A percentile compares a stretch with the other conserved stretches of the same genome.
Conservation (phyloP, 2,329 filamentous ascomycete genomes). For the Claviceps paspali region DNA sequence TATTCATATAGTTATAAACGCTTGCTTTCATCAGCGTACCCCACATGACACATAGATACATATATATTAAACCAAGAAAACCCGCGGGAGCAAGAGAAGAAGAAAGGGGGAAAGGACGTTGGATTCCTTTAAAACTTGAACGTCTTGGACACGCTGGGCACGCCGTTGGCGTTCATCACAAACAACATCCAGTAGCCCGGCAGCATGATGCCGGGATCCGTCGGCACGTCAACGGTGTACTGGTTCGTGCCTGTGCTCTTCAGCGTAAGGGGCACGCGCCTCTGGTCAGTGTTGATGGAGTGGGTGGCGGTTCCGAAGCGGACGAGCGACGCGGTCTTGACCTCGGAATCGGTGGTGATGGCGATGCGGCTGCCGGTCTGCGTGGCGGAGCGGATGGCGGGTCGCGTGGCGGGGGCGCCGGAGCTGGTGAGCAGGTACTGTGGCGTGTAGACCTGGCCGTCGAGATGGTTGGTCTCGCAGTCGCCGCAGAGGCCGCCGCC, state of each 20-base stretch:
- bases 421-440: slow-evolving; percentile 36
- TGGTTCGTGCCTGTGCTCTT: slow-evolving; percentile 11
- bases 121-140: slow-evolving; percentile 14
- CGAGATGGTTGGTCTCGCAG: slow-evolving; percentile 32
- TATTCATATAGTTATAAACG: too few relatives aligned
- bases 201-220: slow-evolving; percentile 31
- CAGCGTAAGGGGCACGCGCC: slow-evolving; percentile 30
- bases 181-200: slow-evolving; percentile 42
- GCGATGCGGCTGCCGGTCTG: slow-evolving; percentile 11
- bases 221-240: slow-evolving; percentile 27
- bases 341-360: slow-evolving; percentile 10
- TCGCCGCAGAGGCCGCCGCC: slow-evolving; percentile 38
- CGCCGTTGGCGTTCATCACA: slow-evolving; percentile 27
- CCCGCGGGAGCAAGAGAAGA: neutral
- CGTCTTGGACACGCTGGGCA: slow-evolving; percentile 30
- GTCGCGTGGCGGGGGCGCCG: slow-evolving; percentile 24
- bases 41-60: too few relatives aligned
- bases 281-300: slow-evolving; percentile 42
- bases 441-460: slow-evolving; percentile 39
- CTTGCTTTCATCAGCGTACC: too few relatives aligned
- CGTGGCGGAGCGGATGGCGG: slow-evolving; percentile 18
- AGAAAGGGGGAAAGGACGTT: neutral
- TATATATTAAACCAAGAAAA: too few relatives aligned
- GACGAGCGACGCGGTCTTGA: slow-evolving; percentile 24
- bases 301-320: slow-evolving; percentile 36